Evolutionary conservation across 352 stramenopile genomes (phyloP), one percentile per base, ranked within the genome.

Genomic region (Lagenidium giganteum): DNA sequence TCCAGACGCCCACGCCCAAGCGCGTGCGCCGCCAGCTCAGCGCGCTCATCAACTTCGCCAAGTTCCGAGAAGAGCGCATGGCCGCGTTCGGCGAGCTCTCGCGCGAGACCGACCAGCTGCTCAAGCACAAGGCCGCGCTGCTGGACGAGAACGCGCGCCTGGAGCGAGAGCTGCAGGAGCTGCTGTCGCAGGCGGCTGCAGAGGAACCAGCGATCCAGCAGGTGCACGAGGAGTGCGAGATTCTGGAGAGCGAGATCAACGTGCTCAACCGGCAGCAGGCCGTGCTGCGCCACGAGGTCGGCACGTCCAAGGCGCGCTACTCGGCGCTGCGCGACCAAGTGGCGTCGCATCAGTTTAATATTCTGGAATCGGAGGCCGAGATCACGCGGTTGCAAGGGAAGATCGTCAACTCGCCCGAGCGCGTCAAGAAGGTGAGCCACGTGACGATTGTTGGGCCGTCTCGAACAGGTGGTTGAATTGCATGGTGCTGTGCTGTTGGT

Each of bases 31-130:
- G 81, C 0, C 92, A 98, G 54, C 72, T 99, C 25, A 98, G 88
- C 47, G 96, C 93, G 18, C 81, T 97, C 31, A 98, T 98, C 53
- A 99, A 99, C 74, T 98, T 98, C 65, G 74, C 88, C 42, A 98
- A 97, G 58, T 98, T 98, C 61, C 73, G 93, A 14, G 90, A 98
- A 45, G 94, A 98, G 51, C 85, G 91, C 9, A 50, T 98, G 20
- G 58, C 57, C 2, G 60, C 90, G 12, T 97, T 98, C 49, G 64
- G 57, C 5, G 70, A 95, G 13, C 63, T 96, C 27, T 89, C 67
- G 24, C 64, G 74, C n/a, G 62, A 92, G 48, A 83, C 87, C 3
- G 81, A 93, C 29, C 52, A 69, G 37, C 43, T 78, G 27, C 42
- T 72, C n/a, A 52, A 52, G 36, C 51, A 64, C 16, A 75, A 70